Conservation (phyloP, 2,329 filamentous ascomycete species). For the Grosmannia huntii region DNA sequence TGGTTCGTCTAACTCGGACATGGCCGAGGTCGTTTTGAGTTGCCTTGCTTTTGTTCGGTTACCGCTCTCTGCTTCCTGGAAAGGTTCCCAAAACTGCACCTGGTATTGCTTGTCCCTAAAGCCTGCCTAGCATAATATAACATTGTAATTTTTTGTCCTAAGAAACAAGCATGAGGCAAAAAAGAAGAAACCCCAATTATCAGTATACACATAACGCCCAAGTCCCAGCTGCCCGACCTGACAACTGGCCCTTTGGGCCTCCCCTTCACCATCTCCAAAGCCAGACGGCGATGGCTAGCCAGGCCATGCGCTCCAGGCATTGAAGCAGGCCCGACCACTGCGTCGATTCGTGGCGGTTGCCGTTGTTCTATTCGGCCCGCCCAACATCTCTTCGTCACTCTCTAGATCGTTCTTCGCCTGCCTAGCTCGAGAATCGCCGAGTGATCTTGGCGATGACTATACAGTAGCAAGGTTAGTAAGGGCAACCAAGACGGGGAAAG, state of each 20-base stretch:
- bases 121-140: neutral
- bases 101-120: neutral
- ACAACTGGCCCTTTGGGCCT: neutral
- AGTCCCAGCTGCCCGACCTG: neutral
- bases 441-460: constrained; percentile 15
- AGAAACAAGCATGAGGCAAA: neutral
- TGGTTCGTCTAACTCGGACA: neutral
- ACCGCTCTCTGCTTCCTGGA: neutral
- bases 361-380: neutral
- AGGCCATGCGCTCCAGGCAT: neutral
- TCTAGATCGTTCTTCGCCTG: no score
- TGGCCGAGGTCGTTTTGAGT: neutral
- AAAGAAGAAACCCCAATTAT: constrained; percentile 2
- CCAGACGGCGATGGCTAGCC: neutral
- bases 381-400: neutral
- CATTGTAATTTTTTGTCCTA: neutral
- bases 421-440: constrained; percentile 17
- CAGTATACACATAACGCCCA: neutral
- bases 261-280: neutral
- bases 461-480: neutral
- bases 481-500: neutral
- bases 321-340: neutral
- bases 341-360: neutral
- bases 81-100: neutral
- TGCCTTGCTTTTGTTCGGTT: neutral